Conservation (phyloP, 352 stramenopile species). For the Saprolegnia parasitica region DNA sequence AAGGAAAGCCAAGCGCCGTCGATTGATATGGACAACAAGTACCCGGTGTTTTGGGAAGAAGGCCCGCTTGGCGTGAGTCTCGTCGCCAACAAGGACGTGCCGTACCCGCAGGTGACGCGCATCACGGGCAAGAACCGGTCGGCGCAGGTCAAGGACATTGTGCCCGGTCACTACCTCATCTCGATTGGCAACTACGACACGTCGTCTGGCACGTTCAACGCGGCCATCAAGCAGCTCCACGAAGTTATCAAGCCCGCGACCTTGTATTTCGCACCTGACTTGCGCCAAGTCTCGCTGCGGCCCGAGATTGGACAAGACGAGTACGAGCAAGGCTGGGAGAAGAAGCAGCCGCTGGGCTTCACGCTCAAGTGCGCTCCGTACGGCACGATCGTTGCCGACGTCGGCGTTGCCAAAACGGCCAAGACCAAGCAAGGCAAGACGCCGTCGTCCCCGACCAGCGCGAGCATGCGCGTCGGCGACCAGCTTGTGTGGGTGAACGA, state of each 20-base stretch:
- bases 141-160: slow-evolving; percentile 80
- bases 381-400: slow-evolving; percentile 74
- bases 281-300: slow-evolving; percentile 69
- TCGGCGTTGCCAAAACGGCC: slow-evolving; percentile 80
- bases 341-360: slow-evolving; percentile 82
- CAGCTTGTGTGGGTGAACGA: slow-evolving; percentile 81
- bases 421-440: slow-evolving; percentile 55
- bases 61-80: slow-evolving; percentile 81
- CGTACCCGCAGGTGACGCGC: slow-evolving; percentile 79
- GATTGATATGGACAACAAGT: slow-evolving; percentile 78
- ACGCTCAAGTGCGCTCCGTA: slow-evolving; percentile 63
- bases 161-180: slow-evolving; percentile 82
- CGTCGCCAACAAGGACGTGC: slow-evolving; percentile 82
- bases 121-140: slow-evolving; percentile 87
- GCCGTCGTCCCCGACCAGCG: slow-evolving; percentile 51
- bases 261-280: slow-evolving; percentile 76
- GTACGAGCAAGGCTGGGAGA: slow-evolving; percentile 86
- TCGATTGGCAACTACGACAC: slow-evolving; percentile 84
- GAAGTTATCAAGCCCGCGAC: slow-evolving; percentile 82
- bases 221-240: slow-evolving; percentile 85
- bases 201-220: slow-evolving; percentile 81
- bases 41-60: slow-evolving; percentile 85
- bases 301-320: slow-evolving; percentile 63
- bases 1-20: slow-evolving; percentile 48
- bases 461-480: slow-evolving; percentile 58